Base-by-base conservation (phyloP, 176 grass and related monocot genomes). In the Carex scoparia region DNA sequence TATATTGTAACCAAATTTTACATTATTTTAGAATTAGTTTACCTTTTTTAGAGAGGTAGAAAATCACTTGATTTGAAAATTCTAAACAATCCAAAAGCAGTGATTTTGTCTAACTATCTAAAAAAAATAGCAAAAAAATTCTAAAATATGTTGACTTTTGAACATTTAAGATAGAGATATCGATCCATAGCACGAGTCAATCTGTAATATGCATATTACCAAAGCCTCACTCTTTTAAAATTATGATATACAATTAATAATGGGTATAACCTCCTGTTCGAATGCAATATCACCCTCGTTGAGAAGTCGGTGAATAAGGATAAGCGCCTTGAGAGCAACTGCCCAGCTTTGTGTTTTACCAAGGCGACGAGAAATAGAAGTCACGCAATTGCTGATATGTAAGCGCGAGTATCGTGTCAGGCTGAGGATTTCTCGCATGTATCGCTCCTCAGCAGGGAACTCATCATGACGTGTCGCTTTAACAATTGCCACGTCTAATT, bases 251-350 rank as follows among this genome's bases (percentile, higher is more conserved):
- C 35, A 28, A 0, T 23, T 23, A 23, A 27, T 57, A 18, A 61
- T 82, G 33, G 33, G 51, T 37, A 83, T 35, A 49, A 83, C 83
- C 90, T 97, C 94, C 73, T 86, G 79, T 88, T 97, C 90, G 84
- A 89, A 89, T 28, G 86, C 53, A 14, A 72, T 67, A 44, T 92
- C 91, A 18, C 90, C 96, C 81, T 91, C 90, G 48, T 82, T 48
- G 72, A 99, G 90, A 84, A 99, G 93, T 70, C 96, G 93, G 86
- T 94, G 96, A 56, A 95, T 76, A 68, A 99, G 84, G 84, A 78
- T 85, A 30, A 99, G 88, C 3, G 93, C 88, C 90, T 99, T 99
- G 87, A 99, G 93, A 19, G 93, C 93, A 1, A 99, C 91, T 38
- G 92, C 72, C 93, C 93, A 99, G 84, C 86, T 92, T 18, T 79